phyloP scores from a whole-genome alignment of 768 basidiomycete genomes.

The Russula ochroleuca region DNA sequence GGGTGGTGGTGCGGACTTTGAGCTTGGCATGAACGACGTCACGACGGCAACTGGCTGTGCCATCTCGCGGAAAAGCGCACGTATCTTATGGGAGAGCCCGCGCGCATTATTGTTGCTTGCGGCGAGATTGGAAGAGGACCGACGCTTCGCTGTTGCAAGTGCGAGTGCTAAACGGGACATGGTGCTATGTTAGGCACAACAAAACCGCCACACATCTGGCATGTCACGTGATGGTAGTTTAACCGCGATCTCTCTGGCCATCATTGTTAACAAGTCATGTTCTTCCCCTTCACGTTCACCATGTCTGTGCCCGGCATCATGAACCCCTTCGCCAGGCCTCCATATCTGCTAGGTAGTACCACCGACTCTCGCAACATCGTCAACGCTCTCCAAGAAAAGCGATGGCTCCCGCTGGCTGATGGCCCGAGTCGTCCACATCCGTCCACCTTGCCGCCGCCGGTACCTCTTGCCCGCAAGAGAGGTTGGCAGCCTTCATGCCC shows the following conservation, averaged over 20 bases:
- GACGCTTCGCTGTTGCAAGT: neutral
- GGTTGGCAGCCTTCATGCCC: slow-evolving; percentile 67
- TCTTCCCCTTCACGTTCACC: slow-evolving; percentile 70
- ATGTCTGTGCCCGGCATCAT: slow-evolving; percentile 59
- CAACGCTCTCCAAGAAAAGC: slow-evolving; percentile 30
- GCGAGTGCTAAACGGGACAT: neutral
- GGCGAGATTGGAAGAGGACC: neutral
- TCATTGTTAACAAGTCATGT: slow-evolving; percentile 33
- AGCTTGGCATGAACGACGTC: slow-evolving; percentile 56
- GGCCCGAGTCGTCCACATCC: slow-evolving; percentile 28
- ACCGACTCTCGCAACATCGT: slow-evolving; percentile 25
- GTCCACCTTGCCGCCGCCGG: slow-evolving; percentile 40
- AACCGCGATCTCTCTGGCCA: neutral
- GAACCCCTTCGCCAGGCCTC: slow-evolving; percentile 51
- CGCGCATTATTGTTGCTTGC: neutral
- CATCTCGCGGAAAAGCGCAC: slow-evolving; percentile 62
- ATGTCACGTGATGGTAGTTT: slow-evolving; percentile 4
- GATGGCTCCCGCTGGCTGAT: slow-evolving; percentile 21
- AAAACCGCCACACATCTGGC: too few species aligned
- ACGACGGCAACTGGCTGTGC: slow-evolving; percentile 87
- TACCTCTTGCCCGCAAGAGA: slow-evolving; percentile 52
- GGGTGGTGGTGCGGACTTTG: slow-evolving; percentile 22
- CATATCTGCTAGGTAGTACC: slow-evolving; percentile 26
- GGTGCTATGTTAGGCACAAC: too few species aligned
- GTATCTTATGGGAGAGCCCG: slow-evolving; percentile 34